These are phyloP conservation scores for Voacanga thouarsii DNA, from an alignment of 257 asterid species.

Conservation along the genomic window DNA sequence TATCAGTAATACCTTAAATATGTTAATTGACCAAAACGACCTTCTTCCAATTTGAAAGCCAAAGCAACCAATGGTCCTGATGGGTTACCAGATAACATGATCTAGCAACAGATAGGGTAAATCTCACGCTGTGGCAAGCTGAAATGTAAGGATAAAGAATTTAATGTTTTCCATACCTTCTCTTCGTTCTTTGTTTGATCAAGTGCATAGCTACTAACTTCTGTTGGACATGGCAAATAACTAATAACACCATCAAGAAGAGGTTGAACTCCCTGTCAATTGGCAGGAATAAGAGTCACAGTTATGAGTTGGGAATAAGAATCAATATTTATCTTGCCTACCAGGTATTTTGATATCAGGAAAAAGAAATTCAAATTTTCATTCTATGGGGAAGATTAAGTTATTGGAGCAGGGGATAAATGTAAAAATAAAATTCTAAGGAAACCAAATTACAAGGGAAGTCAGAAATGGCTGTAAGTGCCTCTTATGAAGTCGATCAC, in stretches of 20 bases:
- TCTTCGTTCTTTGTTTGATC: constrained; percentile 92
- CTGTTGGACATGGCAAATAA: constrained; percentile 88
- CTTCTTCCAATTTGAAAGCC: constrained; percentile 97
- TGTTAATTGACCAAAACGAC: constrained; percentile 91
- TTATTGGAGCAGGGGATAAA: not conserved
- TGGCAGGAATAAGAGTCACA: constrained; percentile 15
- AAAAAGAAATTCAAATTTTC: not conserved
- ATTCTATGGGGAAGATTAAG: not conserved
- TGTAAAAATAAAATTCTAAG: not conserved
- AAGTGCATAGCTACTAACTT: constrained; percentile 82
- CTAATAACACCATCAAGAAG: constrained; percentile 93
- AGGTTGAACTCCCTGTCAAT: constrained; percentile 83
- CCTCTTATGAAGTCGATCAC: not conserved
- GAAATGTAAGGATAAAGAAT: constrained; percentile 14
- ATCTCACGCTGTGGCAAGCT: not conserved
- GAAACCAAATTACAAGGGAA: not conserved
- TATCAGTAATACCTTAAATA: constrained; percentile 65
- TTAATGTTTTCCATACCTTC: constrained; percentile 47
- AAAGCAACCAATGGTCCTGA: constrained; percentile 93
- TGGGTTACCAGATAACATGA: constrained; percentile 76
- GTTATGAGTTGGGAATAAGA: not conserved
- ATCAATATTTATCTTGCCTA: too few species aligned
- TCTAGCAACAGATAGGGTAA: constrained; percentile 43
- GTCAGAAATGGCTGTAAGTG: not conserved
- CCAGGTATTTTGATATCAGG: not conserved